A percentile compares a stretch with the other conserved stretches of the same genome.
phyloP scores from a whole-genome alignment of 345 rosid genomes.

The Mangifera indica region DNA sequence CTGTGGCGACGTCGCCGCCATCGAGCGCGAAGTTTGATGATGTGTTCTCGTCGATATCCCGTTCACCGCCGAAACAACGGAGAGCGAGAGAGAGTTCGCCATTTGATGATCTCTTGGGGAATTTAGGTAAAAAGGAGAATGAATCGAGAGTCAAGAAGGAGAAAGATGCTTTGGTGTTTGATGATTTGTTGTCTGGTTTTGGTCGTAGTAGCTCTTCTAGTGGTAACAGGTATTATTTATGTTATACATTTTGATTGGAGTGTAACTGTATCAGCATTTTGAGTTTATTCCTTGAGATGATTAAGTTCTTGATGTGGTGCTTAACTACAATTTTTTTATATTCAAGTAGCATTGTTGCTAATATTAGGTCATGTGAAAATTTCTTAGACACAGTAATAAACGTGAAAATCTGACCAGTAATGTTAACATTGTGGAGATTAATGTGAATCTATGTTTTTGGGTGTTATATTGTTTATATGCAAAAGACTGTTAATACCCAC shows the following conservation, averaged over 20 bases:
- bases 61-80: slow-evolving; percentile 27
- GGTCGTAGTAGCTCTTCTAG: slow-evolving; percentile 57
- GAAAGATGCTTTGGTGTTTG: slow-evolving; percentile 46
- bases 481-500: neutral
- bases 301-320: neutral
- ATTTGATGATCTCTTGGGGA: slow-evolving; percentile 61
- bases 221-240: slow-evolving; percentile 34
- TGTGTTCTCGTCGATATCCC: slow-evolving; percentile 39
- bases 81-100: slow-evolving; percentile 27
- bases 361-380: neutral
- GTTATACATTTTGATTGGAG: neutral
- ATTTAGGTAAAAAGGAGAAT: slow-evolving; percentile 39
- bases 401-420: neutral
- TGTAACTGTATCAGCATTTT: neutral
- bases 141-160: slow-evolving; percentile 28
- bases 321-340: neutral
- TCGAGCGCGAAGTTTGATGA: slow-evolving; percentile 42
- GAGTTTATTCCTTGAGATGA: neutral
- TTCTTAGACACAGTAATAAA: neutral
- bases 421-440: neutral
- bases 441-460: neutral
- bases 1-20: slow-evolving; percentile 18
- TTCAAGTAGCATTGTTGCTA: neutral
- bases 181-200: slow-evolving; percentile 75
- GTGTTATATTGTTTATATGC: too few species aligned